Conservation (phyloP, 768 basidiomycete genomes). For the Suillus bovinus region DNA sequence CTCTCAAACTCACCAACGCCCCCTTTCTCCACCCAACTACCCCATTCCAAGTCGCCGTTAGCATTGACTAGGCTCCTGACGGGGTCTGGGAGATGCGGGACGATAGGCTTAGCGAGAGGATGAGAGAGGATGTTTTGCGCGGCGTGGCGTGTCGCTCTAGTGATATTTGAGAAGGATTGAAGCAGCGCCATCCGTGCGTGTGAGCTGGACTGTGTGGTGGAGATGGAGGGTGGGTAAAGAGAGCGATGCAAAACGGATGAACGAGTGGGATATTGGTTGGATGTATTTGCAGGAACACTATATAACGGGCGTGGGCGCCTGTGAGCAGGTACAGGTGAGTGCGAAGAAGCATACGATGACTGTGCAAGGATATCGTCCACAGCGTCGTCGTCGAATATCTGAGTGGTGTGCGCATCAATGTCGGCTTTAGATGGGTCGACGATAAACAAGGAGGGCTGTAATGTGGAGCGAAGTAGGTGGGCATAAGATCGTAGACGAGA, state of each 20-base stretch:
- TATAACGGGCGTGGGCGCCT: constrained; percentile 71
- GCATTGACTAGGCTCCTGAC: constrained; percentile 88
- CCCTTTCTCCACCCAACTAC: constrained; percentile 90
- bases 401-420: constrained; percentile 86
- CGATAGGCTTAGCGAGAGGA: constrained; percentile 92
- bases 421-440: constrained; percentile 93
- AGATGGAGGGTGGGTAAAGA: constrained; percentile 52
- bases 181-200: constrained; percentile 81
- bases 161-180: constrained; percentile 94
- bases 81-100: constrained; percentile 94
- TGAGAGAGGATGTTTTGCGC: constrained; percentile 95
- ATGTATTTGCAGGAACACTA: constrained; percentile 22
- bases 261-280: constrained; percentile 62
- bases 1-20: constrained; percentile 96
- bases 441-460: constrained; percentile 85
- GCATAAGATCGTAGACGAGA: constrained; percentile 74
- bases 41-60: constrained; percentile 90
- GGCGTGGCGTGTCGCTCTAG: constrained; percentile 87
- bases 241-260: constrained; percentile 83
- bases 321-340: constrained; percentile 84
- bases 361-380: constrained; percentile 85
- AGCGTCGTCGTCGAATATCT: constrained; percentile 82
- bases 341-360: constrained; percentile 72
- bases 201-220: constrained; percentile 54
- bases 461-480: constrained; percentile 79